Conservation (phyloP, 2,329 filamentous ascomycete genomes). For the Ceratocystis ficicola region DNA sequence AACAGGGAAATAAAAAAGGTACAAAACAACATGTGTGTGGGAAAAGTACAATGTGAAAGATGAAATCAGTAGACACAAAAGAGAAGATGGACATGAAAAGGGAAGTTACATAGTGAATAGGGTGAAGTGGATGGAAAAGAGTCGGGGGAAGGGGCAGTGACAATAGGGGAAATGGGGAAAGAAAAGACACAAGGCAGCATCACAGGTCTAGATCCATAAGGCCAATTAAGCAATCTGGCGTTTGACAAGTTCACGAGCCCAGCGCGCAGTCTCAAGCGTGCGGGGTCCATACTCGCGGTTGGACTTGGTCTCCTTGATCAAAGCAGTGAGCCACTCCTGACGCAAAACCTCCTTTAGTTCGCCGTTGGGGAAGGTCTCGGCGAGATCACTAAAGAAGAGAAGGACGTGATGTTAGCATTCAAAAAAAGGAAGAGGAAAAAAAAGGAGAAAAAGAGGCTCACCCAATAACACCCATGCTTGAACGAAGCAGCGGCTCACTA, state of each 20-base stretch:
- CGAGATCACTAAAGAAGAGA: constrained; percentile 57
- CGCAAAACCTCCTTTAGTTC: constrained; percentile 77
- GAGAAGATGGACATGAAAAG: constrained; percentile 24
- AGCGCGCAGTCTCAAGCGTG: constrained; percentile 88
- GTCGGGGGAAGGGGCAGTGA: not conserved
- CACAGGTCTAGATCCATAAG: not conserved
- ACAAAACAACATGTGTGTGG: constrained; percentile 22
- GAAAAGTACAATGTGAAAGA: constrained; percentile 27
- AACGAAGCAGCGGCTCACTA: constrained; percentile 80
- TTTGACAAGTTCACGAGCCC: constrained; percentile 96
- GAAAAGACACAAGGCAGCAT: constrained; percentile 18
- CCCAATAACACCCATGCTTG: constrained; percentile 97
- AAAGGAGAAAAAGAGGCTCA: constrained; percentile 36
- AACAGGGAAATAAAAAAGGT: constrained; percentile 23
- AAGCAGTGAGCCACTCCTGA: constrained; percentile 73
- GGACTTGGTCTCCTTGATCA: constrained; percentile 84
- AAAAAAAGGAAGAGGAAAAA: not conserved
- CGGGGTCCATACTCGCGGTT: constrained; percentile 77
- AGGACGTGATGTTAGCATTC: constrained; percentile 33
- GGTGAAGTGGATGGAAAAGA: constrained; percentile 10
- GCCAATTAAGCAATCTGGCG: constrained; percentile 48
- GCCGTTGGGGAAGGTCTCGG: constrained; percentile 84
- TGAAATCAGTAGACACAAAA: constrained; percentile 30
- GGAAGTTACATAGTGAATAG: constrained; percentile 23
- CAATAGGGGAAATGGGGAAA: constrained; percentile 11